Evolutionary conservation across 768 basidiomycete species (phyloP).

Genomic region (Bullera alba): DNA sequence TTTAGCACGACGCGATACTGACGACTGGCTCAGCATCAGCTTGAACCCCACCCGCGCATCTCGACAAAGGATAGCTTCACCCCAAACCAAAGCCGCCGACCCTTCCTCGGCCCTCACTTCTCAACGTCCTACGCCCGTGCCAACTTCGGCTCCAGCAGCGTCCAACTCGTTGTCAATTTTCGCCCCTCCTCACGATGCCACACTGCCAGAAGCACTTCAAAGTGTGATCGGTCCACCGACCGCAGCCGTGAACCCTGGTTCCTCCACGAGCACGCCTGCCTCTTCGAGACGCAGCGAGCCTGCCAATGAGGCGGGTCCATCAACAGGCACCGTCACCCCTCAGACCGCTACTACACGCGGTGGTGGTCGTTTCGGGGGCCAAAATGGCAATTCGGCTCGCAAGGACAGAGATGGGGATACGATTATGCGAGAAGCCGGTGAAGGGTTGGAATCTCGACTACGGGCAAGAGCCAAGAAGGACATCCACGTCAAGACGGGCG

Average conservation of each 20-base stretch:
- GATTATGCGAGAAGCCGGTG: conserved; percentile 26
- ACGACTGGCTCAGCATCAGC: too few species aligned
- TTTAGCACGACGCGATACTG: too few species aligned
- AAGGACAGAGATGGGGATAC: conserved; percentile 20
- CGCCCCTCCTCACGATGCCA: conserved; percentile 10
- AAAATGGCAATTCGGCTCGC: too few species aligned
- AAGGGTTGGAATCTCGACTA: conserved; percentile 24
- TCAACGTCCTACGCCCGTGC: conserved; percentile 1
- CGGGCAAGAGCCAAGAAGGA: conserved; percentile 8
- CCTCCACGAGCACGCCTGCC: too few species aligned
- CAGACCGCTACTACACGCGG: too few species aligned
- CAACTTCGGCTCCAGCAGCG: not conserved
- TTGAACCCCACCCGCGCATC: conserved; percentile 2
- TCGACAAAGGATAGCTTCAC: not conserved
- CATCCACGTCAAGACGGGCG: conserved; percentile 22
- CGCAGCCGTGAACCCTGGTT: too few species aligned
- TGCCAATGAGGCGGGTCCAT: not conserved
- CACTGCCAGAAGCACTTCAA: conserved; percentile 19
- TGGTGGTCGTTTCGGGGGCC: too few species aligned
- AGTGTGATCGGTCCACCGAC: conserved; percentile 1
- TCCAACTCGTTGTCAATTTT: conserved; percentile 10
- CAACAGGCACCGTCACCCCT: too few species aligned
- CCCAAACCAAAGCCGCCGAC: too few species aligned
- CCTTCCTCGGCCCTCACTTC: too few species aligned
- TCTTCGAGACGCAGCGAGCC: not conserved